These are phyloP conservation scores for Botrytis elliptica DNA, from an alignment of 2,329 filamentous ascomycete species.

Conservation along the genomic window DNA sequence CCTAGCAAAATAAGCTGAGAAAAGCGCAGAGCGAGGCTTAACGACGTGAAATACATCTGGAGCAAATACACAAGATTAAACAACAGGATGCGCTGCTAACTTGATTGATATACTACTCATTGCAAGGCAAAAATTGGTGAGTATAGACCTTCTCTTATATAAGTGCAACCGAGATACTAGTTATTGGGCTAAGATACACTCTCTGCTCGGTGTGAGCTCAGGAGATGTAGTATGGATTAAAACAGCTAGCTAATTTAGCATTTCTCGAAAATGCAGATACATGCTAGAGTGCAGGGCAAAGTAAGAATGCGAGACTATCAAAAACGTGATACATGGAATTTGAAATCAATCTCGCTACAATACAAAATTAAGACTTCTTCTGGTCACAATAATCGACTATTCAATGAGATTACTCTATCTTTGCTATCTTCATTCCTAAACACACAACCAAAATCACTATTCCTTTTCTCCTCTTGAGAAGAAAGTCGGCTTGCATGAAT, in stretches of 20 bases:
- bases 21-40: too few species aligned
- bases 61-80: background rate
- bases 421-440: background rate
- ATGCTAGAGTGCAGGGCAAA: background rate
- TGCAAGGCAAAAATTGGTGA: rapidly evolving
- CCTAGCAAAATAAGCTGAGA: too few species aligned
- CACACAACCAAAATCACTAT: background rate
- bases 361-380: rapidly evolving
- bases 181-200: too few species aligned
- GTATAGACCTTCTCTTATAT: background rate
- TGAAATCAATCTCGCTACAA: background rate
- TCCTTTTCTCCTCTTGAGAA: background rate
- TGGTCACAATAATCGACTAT: background rate
- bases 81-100: rapidly evolving
- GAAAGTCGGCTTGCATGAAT: background rate
- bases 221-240: rapidly evolving
- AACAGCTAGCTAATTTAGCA: background rate
- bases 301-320: background rate
- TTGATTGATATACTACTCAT: background rate
- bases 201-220: background rate
- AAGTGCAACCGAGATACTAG: too few species aligned
- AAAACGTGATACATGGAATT: background rate
- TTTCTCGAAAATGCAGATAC: rapidly evolving
- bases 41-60: too few species aligned
- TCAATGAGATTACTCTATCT: background rate